Conservation (phyloP, 2,329 filamentous ascomycete species). For the Raffaelea albimanens region DNA sequence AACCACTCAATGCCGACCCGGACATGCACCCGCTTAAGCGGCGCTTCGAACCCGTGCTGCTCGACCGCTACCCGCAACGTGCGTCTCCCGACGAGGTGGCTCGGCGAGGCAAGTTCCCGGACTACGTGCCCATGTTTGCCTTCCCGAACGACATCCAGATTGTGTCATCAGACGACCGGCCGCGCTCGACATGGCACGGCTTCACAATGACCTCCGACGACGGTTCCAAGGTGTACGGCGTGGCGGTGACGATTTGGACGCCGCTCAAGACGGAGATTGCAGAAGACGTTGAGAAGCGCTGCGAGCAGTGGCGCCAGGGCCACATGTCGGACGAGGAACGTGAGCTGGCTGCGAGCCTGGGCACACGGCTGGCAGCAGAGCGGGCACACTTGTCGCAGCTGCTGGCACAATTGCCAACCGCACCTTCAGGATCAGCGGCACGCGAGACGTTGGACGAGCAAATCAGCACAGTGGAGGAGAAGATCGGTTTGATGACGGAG, state of each 20-base stretch:
- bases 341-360: slow-evolving; percentile 84
- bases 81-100: slow-evolving; percentile 70
- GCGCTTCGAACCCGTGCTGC: slow-evolving; percentile 88
- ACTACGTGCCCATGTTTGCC: slow-evolving; percentile 98
- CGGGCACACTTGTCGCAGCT: slow-evolving; percentile 83
- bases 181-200: slow-evolving; percentile 95
- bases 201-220: slow-evolving; percentile 97
- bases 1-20: slow-evolving; percentile 79
- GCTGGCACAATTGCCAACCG: slow-evolving; percentile 69
- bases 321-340: slow-evolving; percentile 88
- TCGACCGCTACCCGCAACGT: slow-evolving; percentile 87
- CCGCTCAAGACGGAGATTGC: slow-evolving; percentile 74
- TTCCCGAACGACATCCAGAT: slow-evolving; percentile 98
- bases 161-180: slow-evolving; percentile 87
- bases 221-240: slow-evolving; percentile 83
- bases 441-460: slow-evolving; percentile 84
- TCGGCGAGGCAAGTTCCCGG: slow-evolving; percentile 77
- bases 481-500: slow-evolving; percentile 94
- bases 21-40: slow-evolving; percentile 94
- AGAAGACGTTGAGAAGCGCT: slow-evolving; percentile 72
- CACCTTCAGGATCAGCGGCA: slow-evolving; percentile 69
- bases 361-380: slow-evolving; percentile 77
- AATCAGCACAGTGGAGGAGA: slow-evolving; percentile 93
- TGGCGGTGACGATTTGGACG: slow-evolving; percentile 88
- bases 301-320: slow-evolving; percentile 73